Evolutionary conservation across 352 stramenopile species (phyloP).

Genomic region (Vaucheria bursata): DNA sequence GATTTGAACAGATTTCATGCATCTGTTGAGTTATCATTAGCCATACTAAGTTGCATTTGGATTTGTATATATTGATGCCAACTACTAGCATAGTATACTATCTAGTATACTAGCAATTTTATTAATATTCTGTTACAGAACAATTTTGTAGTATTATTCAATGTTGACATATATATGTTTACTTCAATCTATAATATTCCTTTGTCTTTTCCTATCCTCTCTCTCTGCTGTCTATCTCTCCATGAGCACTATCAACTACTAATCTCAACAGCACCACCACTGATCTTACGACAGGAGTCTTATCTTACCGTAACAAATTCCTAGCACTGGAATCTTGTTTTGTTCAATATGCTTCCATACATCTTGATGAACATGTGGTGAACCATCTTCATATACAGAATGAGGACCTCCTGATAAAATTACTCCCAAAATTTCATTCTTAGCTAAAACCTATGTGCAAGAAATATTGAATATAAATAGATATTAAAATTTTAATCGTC

Average conservation of each 20-base stretch:
- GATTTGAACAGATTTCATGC: too few relatives aligned
- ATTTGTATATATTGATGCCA: too few relatives aligned
- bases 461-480: not conserved
- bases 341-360: conserved; percentile 94
- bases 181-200: too few relatives aligned
- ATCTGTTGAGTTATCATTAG: too few relatives aligned
- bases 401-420: conserved; percentile 91
- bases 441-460: conserved; percentile 49
- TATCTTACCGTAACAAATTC: conserved; percentile 98
- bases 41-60: too few relatives aligned
- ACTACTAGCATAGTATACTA: too few relatives aligned
- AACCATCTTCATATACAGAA: conserved; percentile 87
- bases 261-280: not conserved
- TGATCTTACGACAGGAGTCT: conserved; percentile 20
- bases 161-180: too few relatives aligned
- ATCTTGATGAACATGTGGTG: conserved; percentile 68
- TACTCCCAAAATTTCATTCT: conserved; percentile 87
- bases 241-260: too few relatives aligned
- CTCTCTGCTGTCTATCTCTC: not conserved
- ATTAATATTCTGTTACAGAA: too few relatives aligned
- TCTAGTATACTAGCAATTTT: too few relatives aligned
- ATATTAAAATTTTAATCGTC: not conserved
- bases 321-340: conserved; percentile 87
- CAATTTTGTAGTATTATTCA: too few relatives aligned
- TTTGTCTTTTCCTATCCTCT: not conserved